phyloP scores from a whole-genome alignment of 2,329 filamentous ascomycete species.

The Geoglossum cookeanum region DNA sequence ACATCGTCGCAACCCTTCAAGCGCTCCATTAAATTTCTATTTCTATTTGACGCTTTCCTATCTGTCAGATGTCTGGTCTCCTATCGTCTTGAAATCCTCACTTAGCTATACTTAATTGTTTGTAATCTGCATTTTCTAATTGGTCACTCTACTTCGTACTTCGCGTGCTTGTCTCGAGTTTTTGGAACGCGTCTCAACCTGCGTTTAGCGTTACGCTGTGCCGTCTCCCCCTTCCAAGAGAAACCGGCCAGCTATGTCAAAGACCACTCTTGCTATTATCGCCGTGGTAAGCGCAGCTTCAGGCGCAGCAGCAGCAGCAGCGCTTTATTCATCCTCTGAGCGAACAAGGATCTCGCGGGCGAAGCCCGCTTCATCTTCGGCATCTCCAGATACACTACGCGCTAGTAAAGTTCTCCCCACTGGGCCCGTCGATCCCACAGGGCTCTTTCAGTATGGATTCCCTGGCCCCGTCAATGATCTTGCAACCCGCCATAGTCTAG shows the following conservation, averaged over 20 bases:
- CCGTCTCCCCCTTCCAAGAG: conserved; percentile 4
- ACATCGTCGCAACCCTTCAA: no score
- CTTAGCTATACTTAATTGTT: no score
- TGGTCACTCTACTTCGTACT: neutral
- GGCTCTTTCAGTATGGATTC: conserved; percentile 46
- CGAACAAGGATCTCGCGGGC: conserved; percentile 18
- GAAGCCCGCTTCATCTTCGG: conserved; percentile 13
- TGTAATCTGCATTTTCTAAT: neutral
- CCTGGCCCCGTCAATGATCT: conserved; percentile 78
- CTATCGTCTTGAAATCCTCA: neutral
- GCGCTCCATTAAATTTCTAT: no score
- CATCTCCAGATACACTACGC: conserved; percentile 9
- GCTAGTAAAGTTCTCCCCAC: neutral
- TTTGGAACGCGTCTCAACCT: no score
- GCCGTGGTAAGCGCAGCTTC: conserved; percentile 28
- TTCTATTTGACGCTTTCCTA: no score
- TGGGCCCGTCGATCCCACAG: conserved; percentile 27
- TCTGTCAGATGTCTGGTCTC: neutral
- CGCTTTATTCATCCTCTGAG: conserved; percentile 21
- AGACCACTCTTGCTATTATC: conserved; percentile 29
- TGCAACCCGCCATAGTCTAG: conserved; percentile 53
- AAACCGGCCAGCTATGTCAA: conserved; percentile 23
- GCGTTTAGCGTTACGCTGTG: neutral
- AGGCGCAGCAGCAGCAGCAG: conserved; percentile 29
- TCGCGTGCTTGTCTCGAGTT: no score